Evolutionary conservation across 2,329 filamentous ascomycete genomes (phyloP).

Genomic region (Metarhizium sp.): DNA sequence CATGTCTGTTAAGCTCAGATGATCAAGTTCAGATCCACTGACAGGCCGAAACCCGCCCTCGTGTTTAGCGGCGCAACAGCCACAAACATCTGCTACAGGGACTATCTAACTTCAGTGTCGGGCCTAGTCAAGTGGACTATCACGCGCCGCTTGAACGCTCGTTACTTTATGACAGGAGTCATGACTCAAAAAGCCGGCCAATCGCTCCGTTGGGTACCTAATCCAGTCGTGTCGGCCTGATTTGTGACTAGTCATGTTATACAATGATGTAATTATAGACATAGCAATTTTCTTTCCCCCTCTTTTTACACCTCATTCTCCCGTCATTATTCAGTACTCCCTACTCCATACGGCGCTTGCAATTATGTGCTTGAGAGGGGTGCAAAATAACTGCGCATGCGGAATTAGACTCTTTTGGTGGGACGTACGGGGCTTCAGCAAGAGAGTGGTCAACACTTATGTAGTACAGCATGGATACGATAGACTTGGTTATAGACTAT

Average conservation of each 20-base stretch:
- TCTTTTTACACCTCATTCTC: slow-evolving; percentile 4
- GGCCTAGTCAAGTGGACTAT: not conserved
- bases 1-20: not conserved
- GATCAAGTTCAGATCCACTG: not conserved
- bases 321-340: not conserved
- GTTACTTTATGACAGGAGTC: not conserved
- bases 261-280: slow-evolving; percentile 9
- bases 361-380: not conserved
- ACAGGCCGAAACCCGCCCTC: not conserved
- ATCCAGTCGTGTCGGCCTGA: not conserved
- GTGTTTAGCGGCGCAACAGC: not conserved
- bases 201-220: not conserved
- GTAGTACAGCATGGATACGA: not conserved
- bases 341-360: not conserved
- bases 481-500: not conserved
- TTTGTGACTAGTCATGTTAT: slow-evolving; percentile 12
- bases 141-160: not conserved
- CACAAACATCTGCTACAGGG: not conserved
- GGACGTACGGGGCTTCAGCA: not conserved
- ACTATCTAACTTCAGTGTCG: not conserved
- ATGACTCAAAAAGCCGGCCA: not conserved
- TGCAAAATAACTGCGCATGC: not conserved
- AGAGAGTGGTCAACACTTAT: not conserved
- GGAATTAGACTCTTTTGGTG: not conserved
- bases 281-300: not conserved